Conservation (phyloP, 208 protist species). For the Hexamita inflata region DNA sequence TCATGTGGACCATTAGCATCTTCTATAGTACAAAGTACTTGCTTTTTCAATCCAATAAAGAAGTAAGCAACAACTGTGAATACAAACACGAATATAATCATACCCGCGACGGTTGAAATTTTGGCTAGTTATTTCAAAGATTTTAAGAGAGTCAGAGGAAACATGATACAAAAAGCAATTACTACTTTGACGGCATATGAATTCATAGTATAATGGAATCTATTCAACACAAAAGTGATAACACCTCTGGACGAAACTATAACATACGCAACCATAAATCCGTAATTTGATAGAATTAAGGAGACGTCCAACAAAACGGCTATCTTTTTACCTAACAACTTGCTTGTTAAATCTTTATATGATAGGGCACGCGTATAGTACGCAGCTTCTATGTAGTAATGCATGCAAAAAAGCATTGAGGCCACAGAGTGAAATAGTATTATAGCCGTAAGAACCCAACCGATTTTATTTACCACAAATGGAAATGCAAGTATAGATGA, state of each 20-base stretch:
- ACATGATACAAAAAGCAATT: neutral
- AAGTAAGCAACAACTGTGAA: neutral
- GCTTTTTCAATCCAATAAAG: neutral
- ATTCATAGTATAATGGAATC: neutral
- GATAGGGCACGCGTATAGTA: neutral
- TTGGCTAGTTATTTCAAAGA: neutral
- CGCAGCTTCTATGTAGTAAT: neutral
- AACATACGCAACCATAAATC: neutral
- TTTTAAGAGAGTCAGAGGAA: neutral
- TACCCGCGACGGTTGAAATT: neutral
- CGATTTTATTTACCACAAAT: too few relatives aligned
- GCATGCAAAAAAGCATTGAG: too few relatives aligned
- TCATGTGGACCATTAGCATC: too few relatives aligned
- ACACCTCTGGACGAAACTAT: neutral
- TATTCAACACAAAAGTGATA: neutral
- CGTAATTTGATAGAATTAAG: neutral
- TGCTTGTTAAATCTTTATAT: neutral
- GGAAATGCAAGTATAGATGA: too few relatives aligned
- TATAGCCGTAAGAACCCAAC: too few relatives aligned
- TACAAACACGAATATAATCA: neutral
- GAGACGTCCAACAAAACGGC: neutral
- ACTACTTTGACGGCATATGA: neutral
- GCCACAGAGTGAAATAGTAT: too few relatives aligned
- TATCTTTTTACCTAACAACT: neutral
- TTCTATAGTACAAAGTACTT: neutral